Conservation (phyloP, 352 stramenopile species). For the Phytophthora pinifolia region DNA sequence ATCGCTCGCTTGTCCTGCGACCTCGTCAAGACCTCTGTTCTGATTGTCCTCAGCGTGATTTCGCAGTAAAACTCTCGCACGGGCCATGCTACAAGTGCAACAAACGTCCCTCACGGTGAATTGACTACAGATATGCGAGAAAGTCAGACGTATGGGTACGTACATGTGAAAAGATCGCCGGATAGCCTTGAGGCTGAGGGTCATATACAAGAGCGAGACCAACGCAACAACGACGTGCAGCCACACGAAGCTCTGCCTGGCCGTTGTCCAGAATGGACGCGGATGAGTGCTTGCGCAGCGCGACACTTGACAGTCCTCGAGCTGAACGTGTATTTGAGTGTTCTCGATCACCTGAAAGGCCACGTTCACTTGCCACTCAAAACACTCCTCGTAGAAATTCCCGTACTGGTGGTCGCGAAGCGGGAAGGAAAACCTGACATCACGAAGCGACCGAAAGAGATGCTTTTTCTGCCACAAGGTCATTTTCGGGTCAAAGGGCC, state of each 20-base stretch:
- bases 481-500: conserved; percentile 59
- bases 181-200: conserved; percentile 59
- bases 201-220: conserved; percentile 59
- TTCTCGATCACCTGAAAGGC: conserved; percentile 47
- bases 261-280: conserved; percentile 51
- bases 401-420: conserved; percentile 76
- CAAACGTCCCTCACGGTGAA: background rate
- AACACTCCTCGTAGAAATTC: conserved; percentile 81
- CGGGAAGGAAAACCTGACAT: conserved; percentile 51
- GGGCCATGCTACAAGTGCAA: conserved; percentile 18
- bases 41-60: conserved; percentile 1
- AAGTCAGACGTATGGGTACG: background rate
- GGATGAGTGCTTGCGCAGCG: conserved; percentile 41
- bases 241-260: conserved; percentile 72
- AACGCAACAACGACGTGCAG: conserved; percentile 61
- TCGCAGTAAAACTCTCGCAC: conserved; percentile 16
- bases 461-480: conserved; percentile 35
- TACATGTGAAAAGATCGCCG: conserved; percentile 55
- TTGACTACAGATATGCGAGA: no score
- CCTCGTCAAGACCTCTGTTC: conserved; percentile 6
- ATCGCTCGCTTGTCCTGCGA: conserved; percentile 16
- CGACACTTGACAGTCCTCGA: conserved; percentile 65
- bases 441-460: conserved; percentile 50
- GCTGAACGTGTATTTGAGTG: conserved; percentile 45
- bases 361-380: conserved; percentile 76